Evolutionary conservation across 1,139 yeast species (phyloP).

Genomic region (Yamadazyma sp.): DNA sequence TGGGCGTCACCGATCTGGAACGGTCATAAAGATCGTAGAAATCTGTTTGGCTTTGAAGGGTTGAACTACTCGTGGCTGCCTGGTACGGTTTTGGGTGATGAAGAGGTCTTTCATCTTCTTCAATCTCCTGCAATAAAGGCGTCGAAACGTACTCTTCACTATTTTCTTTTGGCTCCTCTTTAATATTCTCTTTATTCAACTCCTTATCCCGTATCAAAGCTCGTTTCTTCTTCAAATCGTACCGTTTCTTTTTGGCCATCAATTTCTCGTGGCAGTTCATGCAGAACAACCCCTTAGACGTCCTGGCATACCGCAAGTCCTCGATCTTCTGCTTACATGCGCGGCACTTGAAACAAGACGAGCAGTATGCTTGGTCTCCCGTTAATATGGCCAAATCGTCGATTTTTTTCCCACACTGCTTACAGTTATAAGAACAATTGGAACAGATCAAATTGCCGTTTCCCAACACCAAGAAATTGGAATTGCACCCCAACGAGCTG

Average conservation of each 20-base stretch:
- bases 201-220: slow-evolving; percentile 9
- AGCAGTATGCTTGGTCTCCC: slow-evolving; percentile 93
- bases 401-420: slow-evolving; percentile 83
- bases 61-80: neutral
- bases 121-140: slow-evolving; percentile 7
- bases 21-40: slow-evolving; percentile 22
- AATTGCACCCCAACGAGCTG: slow-evolving; percentile 76
- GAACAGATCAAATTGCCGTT: slow-evolving; percentile 91
- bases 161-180: slow-evolving; percentile 20
- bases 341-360: slow-evolving; percentile 87
- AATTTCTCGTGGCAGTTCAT: slow-evolving; percentile 89
- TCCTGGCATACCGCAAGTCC: slow-evolving; percentile 88
- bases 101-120: slow-evolving; percentile 16
- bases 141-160: slow-evolving; percentile 25
- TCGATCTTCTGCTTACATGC: slow-evolving; percentile 87
- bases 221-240: slow-evolving; percentile 47
- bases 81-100: slow-evolving; percentile 14
- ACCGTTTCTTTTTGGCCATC: slow-evolving; percentile 62
- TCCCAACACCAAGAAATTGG: slow-evolving; percentile 87
- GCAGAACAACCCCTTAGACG: slow-evolving; percentile 91
- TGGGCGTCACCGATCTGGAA: slow-evolving; percentile 19
- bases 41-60: slow-evolving; percentile 13
- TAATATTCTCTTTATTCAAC: slow-evolving; percentile 8
- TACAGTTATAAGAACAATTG: slow-evolving; percentile 87
- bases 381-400: slow-evolving; percentile 96